Evolutionary conservation across 2,329 filamentous ascomycete genomes (phyloP).

Genomic region (Tetracladium maxilliforme): DNA sequence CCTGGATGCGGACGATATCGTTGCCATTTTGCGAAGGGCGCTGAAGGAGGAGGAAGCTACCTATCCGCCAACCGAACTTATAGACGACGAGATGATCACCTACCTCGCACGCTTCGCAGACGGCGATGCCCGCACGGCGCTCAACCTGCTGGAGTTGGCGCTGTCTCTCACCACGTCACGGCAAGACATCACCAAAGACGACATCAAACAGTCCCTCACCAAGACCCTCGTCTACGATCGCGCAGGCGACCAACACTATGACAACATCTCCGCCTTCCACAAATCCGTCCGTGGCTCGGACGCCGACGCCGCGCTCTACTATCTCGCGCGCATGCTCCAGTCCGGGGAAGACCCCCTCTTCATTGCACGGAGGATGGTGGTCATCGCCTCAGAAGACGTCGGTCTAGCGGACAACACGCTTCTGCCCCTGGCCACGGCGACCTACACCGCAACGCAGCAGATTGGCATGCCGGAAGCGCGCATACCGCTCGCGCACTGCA

Average conservation of each 20-base stretch:
- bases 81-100: conserved; percentile 61
- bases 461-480: conserved; percentile 91
- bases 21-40: conserved; percentile 63
- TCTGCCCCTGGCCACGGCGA: conserved; percentile 69
- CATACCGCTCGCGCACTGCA: conserved; percentile 79
- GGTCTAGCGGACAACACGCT: conserved; percentile 79
- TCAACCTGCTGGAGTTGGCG: conserved; percentile 84
- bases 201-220: conserved; percentile 71
- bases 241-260: conserved; percentile 91
- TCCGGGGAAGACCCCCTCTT: conserved; percentile 89
- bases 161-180: conserved; percentile 60
- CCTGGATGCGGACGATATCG: conserved; percentile 57
- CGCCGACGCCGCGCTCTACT: conserved; percentile 81
- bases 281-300: conserved; percentile 85
- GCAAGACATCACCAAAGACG: conserved; percentile 52
- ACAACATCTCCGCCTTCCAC: conserved; percentile 93
- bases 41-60: conserved; percentile 43
- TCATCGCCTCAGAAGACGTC: conserved; percentile 89
- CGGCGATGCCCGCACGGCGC: conserved; percentile 81
- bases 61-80: conserved; percentile 35
- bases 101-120: conserved; percentile 83
- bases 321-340: conserved; percentile 88
- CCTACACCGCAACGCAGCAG: conserved; percentile 80
- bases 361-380: conserved; percentile 82
- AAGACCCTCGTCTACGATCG: conserved; percentile 92